Base-by-base conservation (phyloP, 2,329 filamentous ascomycete species). In the Cladosporium sp. region DNA sequence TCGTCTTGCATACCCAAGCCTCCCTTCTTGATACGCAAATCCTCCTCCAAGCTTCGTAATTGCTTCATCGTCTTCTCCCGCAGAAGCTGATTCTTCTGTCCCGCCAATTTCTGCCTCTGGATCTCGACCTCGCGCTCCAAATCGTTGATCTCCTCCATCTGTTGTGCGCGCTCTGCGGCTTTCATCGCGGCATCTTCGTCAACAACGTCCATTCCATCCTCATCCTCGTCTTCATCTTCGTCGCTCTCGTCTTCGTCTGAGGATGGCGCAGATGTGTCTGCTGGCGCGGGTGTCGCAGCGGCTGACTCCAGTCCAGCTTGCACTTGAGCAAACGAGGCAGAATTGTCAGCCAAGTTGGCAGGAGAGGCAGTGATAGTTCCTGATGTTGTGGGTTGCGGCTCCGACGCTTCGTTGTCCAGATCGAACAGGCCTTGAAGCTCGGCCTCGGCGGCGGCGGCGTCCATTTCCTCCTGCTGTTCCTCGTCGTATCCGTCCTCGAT, bases 121-220 rank as follows among this genome's bases (percentile, higher is more conserved):
- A 73, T 70, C 40, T 73, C 73, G 40, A 84, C 76, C 60, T 80
- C 76, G 49, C 75, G 74, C 68, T 84, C 76, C 63, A 85, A 64
- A 66, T 84, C 82, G 4, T 75, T 76, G 55, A 85, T 82, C 69
- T 85, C 81, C 59, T 81, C 80, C 51, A 75, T 73, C 28, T 79
- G 70, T 61, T 79, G 76, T 43, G 78, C 75, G 22, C 76, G 70
- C 63, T 80, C 75, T 25, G 78, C 76, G 28, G 79, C 73, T 40
- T 74, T 73, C 17, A 78, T 80, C 2, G 75, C 74, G 3, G 78
- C 79, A 54, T 82, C 82, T 37, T 83, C 81, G 59, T 83, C 80
- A 28, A 80, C 69, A n/a, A 75, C 75, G 39, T 73, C 74, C 3
- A 66, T 69, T 4, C 69, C 71, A 40, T 75, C 74, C 6, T 72